A percentile compares a stretch with the other conserved stretches of the same genome.
Evolutionary conservation across 352 stramenopile genomes (phyloP).

Genomic region (Plasmopara halstedii): DNA sequence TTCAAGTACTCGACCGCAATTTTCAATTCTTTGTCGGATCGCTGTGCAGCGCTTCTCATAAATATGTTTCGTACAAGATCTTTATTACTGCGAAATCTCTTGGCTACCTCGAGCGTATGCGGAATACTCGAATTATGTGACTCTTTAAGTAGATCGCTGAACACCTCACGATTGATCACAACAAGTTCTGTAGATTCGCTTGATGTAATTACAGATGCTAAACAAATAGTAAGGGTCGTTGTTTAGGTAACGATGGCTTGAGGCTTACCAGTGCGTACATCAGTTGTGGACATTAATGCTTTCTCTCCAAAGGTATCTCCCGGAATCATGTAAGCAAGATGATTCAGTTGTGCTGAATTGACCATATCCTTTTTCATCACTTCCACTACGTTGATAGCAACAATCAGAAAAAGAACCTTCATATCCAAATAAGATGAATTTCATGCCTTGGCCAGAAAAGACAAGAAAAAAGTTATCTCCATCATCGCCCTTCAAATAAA

Average conservation of each 20-base stretch:
- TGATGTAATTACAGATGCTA: conserved; percentile 49
- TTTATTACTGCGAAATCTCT: conserved; percentile 79
- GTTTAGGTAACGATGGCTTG: neutral
- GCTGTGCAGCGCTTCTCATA: conserved; percentile 49
- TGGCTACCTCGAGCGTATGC: conserved; percentile 55
- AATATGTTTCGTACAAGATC: conserved; percentile 85
- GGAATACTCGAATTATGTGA: conserved; percentile 37
- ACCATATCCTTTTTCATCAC: conserved; percentile 32
- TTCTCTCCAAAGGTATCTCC: conserved; percentile 76
- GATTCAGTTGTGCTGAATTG: conserved; percentile 16
- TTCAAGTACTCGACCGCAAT: conserved; percentile 83
- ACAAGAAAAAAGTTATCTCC: conserved; percentile 78
- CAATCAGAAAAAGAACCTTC: neutral
- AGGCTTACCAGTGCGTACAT: conserved; percentile 46
- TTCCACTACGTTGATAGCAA: conserved; percentile 30
- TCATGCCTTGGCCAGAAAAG: conserved; percentile 58
- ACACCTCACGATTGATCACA: conserved; percentile 61
- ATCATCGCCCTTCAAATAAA: conserved; percentile 42
- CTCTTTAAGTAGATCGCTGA: conserved; percentile 56
- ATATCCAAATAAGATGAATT: neutral
- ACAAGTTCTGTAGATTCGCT: conserved; percentile 49
- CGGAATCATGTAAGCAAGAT: conserved; percentile 36
- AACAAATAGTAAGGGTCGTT: neutral
- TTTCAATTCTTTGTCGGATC: conserved; percentile 78
- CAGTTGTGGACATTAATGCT: conserved; percentile 48